Evolutionary conservation across 2,329 filamentous ascomycete species (phyloP).

Genomic region (Scopulariopsis brevicaulis): DNA sequence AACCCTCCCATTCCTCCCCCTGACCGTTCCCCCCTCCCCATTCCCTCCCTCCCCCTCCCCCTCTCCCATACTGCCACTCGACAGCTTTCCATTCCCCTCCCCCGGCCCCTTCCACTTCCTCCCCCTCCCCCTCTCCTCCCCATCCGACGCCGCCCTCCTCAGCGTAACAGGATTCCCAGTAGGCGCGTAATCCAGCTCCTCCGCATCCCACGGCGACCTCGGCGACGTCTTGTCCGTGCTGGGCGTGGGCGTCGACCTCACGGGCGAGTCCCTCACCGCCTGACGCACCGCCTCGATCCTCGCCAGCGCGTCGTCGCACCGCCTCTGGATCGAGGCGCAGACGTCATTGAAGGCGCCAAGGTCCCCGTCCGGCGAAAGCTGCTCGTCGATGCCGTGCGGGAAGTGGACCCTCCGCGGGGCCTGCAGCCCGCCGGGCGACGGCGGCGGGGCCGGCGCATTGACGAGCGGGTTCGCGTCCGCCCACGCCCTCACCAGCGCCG

Average conservation of each 20-base stretch:
- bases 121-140: background rate
- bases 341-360: slow-evolving; percentile 39
- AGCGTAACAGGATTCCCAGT: slow-evolving; percentile 3
- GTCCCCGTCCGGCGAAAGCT: slow-evolving; percentile 29
- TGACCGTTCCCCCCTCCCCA: slow-evolving; percentile 12
- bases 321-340: slow-evolving; percentile 37
- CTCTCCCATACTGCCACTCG: background rate
- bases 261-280: background rate
- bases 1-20: slow-evolving; percentile 21
- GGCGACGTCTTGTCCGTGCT: background rate
- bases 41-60: background rate
- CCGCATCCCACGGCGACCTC: background rate
- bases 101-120: background rate
- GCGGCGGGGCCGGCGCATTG: slow-evolving; percentile 7
- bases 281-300: slow-evolving; percentile 33
- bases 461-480: slow-evolving; percentile 38
- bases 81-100: no score
- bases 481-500: slow-evolving; percentile 74
- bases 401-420: background rate
- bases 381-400: slow-evolving; percentile 23
- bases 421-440: background rate
- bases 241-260: background rate
- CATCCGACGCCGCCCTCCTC: background rate
- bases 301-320: slow-evolving; percentile 38
- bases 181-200: background rate